Evolutionary conservation across 257 asterid genomes (phyloP), one percentile per base, ranked within the genome.

Genomic region (Nicotiana sylvestris): DNA sequence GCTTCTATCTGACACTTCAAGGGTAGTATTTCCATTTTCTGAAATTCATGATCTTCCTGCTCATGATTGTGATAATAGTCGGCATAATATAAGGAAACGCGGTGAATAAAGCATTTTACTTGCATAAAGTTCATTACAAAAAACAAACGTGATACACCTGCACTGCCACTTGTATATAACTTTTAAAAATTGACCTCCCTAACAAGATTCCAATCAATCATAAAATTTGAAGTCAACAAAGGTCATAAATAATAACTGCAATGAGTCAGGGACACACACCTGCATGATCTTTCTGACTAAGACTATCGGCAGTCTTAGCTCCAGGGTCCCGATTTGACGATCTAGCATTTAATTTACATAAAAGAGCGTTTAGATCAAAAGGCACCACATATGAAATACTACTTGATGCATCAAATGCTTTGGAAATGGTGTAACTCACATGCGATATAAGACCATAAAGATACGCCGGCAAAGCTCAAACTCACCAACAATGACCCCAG

Each of bases 271-370:
- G 78, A 33, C 78, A 81, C 89, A 84, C 85, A 96, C 98, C 97
- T 81, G 90, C 85, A 82, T 93, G 97, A 82, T 94, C 98, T 84
- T 88, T 92, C 84, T 87, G 77, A 89, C 94, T 92, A 86, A 96
- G 91, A 61, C 92, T 39, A 81, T 96, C 97, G 60, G 87, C 88
- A 80, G 92, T 91, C 89, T 89, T 91, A 81, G 95, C 97, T 77
- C 98, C 97, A 83, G 97, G 99, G 90, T 93, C 99, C 84, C 91
- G 91, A 88, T 90, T 88, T 61, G 98, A 93, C 56, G 99, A 94
- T 86, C 99, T 96, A 84, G 81, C 81, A 65, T 29, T 66, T 64
- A 76, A 58, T 69, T 65, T n/a, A 37, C 9, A n/a, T 39, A 9
- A 9, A 29, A 76, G 29, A 76, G 39, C 11, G 80, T 51, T 74